These are phyloP conservation scores for Fusarium sterilihyphosum DNA, from an alignment of 2,329 filamentous ascomycete genomes.

Conservation along the genomic window DNA sequence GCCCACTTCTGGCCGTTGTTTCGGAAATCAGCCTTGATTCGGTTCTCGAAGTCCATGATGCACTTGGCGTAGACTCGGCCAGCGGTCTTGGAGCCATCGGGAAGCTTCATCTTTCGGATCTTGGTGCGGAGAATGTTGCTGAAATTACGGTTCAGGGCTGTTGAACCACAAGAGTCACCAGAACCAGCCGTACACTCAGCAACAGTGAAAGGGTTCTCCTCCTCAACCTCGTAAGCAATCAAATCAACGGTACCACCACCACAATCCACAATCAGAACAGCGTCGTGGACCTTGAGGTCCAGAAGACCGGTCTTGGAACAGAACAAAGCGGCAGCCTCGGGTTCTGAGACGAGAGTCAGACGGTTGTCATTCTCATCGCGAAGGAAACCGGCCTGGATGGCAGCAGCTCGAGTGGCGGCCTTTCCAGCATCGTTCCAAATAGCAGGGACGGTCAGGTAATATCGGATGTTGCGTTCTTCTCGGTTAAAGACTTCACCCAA, in stretches of 20 bases:
- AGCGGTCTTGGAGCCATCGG: constrained; percentile 96
- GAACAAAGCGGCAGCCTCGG: constrained; percentile 96
- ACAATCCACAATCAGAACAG: constrained; percentile 97
- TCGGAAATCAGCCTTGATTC: constrained; percentile 99
- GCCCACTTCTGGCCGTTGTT: constrained; percentile 99
- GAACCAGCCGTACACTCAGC: constrained; percentile 97
- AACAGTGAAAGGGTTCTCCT: constrained; percentile 96
- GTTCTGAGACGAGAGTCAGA: constrained; percentile 92
- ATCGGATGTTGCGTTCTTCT: constrained; percentile 97
- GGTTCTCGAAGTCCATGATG: constrained; percentile 99
- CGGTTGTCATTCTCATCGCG: constrained; percentile 98
- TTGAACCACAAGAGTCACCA: constrained; percentile 98
- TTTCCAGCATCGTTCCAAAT: constrained; percentile 99
- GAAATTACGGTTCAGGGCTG: constrained; percentile 96
- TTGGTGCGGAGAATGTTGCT: constrained; percentile 97
- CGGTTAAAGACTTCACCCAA: constrained; percentile 97
- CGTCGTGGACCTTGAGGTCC: constrained; percentile 97
- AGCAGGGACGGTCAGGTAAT: constrained; percentile 97
- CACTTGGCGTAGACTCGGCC: constrained; percentile 98
- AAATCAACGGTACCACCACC: constrained; percentile 98
- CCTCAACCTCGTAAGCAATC: constrained; percentile 98
- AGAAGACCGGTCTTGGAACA: constrained; percentile 96
- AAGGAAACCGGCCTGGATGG: constrained; percentile 96
- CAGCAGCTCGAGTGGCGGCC: constrained; percentile 92
- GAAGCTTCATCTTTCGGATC: constrained; percentile 99